phyloP scores from a whole-genome alignment of 129 eudicot species.

The Rutidosis leptorrhynchoides region DNA sequence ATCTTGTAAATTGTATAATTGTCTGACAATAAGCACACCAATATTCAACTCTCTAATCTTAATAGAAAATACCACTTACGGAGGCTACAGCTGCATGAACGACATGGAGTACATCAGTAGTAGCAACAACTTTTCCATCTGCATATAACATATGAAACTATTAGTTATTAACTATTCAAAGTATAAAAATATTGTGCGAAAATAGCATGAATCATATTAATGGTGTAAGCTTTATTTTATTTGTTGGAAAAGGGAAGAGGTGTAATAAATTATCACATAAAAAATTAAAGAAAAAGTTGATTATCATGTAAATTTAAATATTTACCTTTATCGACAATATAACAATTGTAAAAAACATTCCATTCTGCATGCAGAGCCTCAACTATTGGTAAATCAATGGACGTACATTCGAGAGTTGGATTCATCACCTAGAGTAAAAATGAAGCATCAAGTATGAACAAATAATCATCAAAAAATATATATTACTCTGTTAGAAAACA shows the following conservation, averaged over 20 bases:
- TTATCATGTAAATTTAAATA: background rate
- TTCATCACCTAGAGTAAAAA: slow-evolving; percentile 75
- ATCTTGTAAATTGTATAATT: no score
- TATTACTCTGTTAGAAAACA: background rate
- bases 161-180: slow-evolving; percentile 13
- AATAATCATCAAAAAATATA: background rate
- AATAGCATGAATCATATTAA: no score
- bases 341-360: slow-evolving; percentile 91
- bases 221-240: no score
- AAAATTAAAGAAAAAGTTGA: background rate
- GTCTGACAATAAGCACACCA: background rate
- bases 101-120: slow-evolving; percentile 81
- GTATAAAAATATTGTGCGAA: no score
- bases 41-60: slow-evolving; percentile 7
- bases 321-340: slow-evolving; percentile 87
- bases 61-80: slow-evolving; percentile 45
- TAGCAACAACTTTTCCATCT: slow-evolving; percentile 83
- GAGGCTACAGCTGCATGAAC: slow-evolving; percentile 93
- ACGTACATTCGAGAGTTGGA: slow-evolving; percentile 91
- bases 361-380: slow-evolving; percentile 98
- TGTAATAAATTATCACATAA: no score
- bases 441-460: no score
- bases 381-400: slow-evolving; percentile 82
- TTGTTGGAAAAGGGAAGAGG: no score
- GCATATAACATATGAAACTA: slow-evolving; percentile 21